Evolutionary conservation across 345 rosid species (phyloP).

Genomic region (Melastoma malabathricum): DNA sequence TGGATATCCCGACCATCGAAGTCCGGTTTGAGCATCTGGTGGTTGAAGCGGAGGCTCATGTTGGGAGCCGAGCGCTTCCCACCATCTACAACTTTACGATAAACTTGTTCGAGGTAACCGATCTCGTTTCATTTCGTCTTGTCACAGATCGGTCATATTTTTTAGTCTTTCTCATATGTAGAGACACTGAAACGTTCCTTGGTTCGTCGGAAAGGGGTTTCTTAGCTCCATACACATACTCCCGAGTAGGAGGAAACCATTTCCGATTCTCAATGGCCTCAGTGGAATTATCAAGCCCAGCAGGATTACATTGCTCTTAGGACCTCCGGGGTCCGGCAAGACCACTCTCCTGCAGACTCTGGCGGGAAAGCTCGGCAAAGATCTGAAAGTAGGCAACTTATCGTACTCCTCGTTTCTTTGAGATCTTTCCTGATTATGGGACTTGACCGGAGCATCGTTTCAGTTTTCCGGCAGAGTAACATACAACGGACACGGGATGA

Average conservation of each 20-base stretch:
- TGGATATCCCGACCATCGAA: slow-evolving; percentile 77
- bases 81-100: slow-evolving; percentile 35
- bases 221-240: slow-evolving; percentile 30
- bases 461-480: slow-evolving; percentile 50
- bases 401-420: background rate
- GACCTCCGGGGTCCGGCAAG: slow-evolving; percentile 53
- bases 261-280: slow-evolving; percentile 28
- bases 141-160: background rate
- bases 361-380: slow-evolving; percentile 46
- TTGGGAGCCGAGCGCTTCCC: slow-evolving; percentile 51
- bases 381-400: slow-evolving; percentile 26
- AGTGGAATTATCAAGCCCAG: slow-evolving; percentile 49
- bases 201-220: slow-evolving; percentile 19
- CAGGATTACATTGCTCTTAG: slow-evolving; percentile 45
- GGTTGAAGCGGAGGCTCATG: slow-evolving; percentile 50
- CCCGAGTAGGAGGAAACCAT: slow-evolving; percentile 35
- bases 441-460: background rate
- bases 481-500: slow-evolving; percentile 52
- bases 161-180: background rate
- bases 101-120: slow-evolving; percentile 37
- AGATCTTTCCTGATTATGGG: too few relatives aligned
- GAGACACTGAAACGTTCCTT: background rate
- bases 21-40: slow-evolving; percentile 67
- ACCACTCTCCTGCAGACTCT: slow-evolving; percentile 41
- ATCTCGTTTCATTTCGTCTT: background rate